Percentiles rank a stretch among this genome's conserved stretches.
These are phyloP conservation scores for Aspergillus leporis DNA, from an alignment of 495 filamentous ascomycete genomes.

Conservation along the genomic window DNA sequence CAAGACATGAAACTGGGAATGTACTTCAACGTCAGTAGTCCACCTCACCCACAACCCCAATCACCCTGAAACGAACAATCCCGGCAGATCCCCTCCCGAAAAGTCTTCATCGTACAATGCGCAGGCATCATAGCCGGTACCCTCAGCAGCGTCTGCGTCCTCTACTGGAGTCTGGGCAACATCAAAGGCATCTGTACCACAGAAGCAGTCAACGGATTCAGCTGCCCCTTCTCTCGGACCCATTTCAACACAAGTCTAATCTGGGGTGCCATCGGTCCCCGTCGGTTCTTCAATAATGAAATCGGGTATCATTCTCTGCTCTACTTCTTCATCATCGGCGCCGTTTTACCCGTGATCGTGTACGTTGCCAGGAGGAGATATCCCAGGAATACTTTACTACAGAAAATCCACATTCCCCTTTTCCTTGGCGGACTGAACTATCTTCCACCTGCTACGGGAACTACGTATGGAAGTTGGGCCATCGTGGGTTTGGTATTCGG, in stretches of 20 bases:
- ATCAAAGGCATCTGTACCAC: constrained; percentile 75
- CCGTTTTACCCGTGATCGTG: constrained; percentile 64
- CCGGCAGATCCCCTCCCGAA: constrained; percentile 63
- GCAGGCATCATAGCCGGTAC: constrained; percentile 65
- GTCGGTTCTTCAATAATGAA: constrained; percentile 52
- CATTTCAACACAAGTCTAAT: constrained; percentile 85
- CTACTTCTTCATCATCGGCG: constrained; percentile 77
- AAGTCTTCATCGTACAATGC: constrained; percentile 70
- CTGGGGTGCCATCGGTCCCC: constrained; percentile 84
- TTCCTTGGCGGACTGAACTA: constrained; percentile 33
- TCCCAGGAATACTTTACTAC: constrained; percentile 28
- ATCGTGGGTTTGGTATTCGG: constrained; percentile 74
- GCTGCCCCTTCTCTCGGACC: constrained; percentile 79
- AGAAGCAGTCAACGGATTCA: constrained; percentile 76
- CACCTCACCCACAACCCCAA: background rate
- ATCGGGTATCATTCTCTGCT: constrained; percentile 56
- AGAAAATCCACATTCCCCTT: constrained; percentile 27
- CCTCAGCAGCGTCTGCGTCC: constrained; percentile 66
- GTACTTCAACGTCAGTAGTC: constrained; percentile 66
- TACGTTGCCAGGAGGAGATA: constrained; percentile 55
- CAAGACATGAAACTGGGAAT: constrained; percentile 84
- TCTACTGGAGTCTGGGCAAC: constrained; percentile 82
- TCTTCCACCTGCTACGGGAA: constrained; percentile 56
- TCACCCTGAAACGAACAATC: background rate
- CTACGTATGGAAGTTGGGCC: constrained; percentile 82